phyloP scores from a whole-genome alignment of 2,329 filamentous ascomycete species.

The Sordariomycetes sp. region DNA sequence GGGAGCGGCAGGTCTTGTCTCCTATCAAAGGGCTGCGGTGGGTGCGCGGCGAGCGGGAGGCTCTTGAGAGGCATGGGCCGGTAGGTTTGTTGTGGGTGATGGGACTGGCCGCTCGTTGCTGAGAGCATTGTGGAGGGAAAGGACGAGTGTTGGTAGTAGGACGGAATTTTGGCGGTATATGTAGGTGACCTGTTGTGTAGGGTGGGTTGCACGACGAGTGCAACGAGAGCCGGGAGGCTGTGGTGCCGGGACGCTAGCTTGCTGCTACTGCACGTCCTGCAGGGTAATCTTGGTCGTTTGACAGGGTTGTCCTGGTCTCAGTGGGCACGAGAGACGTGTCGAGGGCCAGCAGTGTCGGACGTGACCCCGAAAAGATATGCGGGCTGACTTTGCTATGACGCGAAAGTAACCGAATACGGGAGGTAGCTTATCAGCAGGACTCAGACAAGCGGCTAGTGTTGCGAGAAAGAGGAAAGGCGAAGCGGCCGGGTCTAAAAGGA shows the following conservation, averaged over 20 bases:
- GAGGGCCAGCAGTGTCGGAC: background rate
- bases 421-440: background rate
- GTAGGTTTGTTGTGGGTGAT: slow-evolving; percentile 10
- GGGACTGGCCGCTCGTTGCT: slow-evolving; percentile 12
- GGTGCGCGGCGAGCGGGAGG: slow-evolving; percentile 7
- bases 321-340: background rate
- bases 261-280: background rate
- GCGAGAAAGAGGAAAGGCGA: background rate
- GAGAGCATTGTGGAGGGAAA: slow-evolving; percentile 16
- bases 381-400: background rate
- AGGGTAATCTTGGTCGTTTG: background rate
- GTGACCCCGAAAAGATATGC: background rate
- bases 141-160: background rate
- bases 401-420: background rate
- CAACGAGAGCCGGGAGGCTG: background rate
- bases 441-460: background rate
- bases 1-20: background rate
- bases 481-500: background rate
- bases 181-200: background rate
- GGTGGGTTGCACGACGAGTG: background rate
- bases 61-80: slow-evolving; percentile 11
- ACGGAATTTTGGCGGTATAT: slow-evolving; percentile 2
- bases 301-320: background rate
- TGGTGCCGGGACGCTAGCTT: background rate
- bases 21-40: background rate